phyloP scores from a whole-genome alignment of 306 rosid genomes.

The Vachellia collinsii region DNA sequence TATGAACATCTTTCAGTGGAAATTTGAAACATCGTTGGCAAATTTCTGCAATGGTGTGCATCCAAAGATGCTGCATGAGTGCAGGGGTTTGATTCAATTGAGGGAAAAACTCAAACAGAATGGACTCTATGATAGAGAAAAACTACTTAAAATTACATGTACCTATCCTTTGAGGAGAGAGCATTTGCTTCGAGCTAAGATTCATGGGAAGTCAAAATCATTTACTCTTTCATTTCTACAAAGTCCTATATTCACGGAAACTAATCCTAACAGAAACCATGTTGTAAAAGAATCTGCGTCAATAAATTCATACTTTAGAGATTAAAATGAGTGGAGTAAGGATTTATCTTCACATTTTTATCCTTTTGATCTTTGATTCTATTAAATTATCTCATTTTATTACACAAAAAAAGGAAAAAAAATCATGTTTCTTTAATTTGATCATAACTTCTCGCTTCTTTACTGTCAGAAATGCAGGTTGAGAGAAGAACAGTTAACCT shows the following conservation, averaged over 20 bases:
- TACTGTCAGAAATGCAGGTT: constrained; percentile 77
- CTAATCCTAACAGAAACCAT: not conserved
- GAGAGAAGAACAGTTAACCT: constrained; percentile 84
- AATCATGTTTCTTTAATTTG: not conserved
- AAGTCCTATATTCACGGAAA: not conserved
- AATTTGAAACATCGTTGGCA: not conserved
- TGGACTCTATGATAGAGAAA: not conserved
- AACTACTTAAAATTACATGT: not conserved
- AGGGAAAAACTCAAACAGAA: not conserved
- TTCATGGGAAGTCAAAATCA: not conserved
- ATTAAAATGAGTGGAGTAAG: not conserved
- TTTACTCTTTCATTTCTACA: not conserved
- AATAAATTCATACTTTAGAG: not conserved
- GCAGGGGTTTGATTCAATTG: not conserved
- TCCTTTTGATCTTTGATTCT: constrained; percentile 30
- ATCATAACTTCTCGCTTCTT: constrained; percentile 6
- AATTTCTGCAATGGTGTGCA: not conserved
- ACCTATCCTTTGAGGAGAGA: not conserved
- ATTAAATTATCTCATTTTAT: constrained; percentile 15
- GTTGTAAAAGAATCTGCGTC: not conserved
- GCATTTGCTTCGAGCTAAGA: not conserved
- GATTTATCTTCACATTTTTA: constrained; percentile 5
- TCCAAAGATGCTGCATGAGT: not conserved
- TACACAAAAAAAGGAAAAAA: not conserved
- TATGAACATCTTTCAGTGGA: not conserved